Evolutionary conservation across 305 asterid genomes (phyloP), one percentile per base, ranked within the genome.

Genomic region (Fraxinus ornus): DNA sequence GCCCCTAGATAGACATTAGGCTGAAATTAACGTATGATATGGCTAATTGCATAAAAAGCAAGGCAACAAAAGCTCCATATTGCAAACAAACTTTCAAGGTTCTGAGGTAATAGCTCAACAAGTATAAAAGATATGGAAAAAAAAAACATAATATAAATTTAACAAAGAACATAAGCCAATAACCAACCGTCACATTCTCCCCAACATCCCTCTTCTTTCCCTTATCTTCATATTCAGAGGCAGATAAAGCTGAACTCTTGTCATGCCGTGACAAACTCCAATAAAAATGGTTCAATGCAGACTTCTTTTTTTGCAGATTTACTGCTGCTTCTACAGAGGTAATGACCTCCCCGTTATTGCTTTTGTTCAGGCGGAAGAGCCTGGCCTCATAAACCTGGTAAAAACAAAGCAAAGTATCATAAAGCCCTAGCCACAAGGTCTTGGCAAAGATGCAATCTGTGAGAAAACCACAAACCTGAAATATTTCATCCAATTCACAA

Each of bases 401-500:
- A 84, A 82, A 84, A 77, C 41, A 33, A 84, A 80, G 82, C 75
- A 83, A 82, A 41, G 75, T 85, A 39, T 41, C 80, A 76, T 73
- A 68, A 80, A 7, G 41, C 71, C 76, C 78, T 75, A 79, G 81
- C 55, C 85, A 81, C 36, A 82, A 82, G 24, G 41, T 66, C 74
- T 21, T 47, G 37, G 66, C 22, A 57, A 78, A 80, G 66, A 83
- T 80, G 66, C 76, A 75, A 75, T 26, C 60, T 24, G 81, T 80
- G 7, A 15, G 60, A 64, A 28, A 80, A 79, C 79, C 77, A 83
- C 84, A 83, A 78, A 96, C 99, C 99, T 94, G 97, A 88, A 96
- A 96, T 85, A 92, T 84, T 87, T 92, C 98, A 85, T 96, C 98
- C 91, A 96, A 94, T 90, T 94, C 97, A 84, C 99, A 96, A 81